A percentile compares a stretch with the other conserved stretches of the same genome.
Conservation (phyloP, 1,284 basidiomycete species). For the Wallemia mellicola region DNA sequence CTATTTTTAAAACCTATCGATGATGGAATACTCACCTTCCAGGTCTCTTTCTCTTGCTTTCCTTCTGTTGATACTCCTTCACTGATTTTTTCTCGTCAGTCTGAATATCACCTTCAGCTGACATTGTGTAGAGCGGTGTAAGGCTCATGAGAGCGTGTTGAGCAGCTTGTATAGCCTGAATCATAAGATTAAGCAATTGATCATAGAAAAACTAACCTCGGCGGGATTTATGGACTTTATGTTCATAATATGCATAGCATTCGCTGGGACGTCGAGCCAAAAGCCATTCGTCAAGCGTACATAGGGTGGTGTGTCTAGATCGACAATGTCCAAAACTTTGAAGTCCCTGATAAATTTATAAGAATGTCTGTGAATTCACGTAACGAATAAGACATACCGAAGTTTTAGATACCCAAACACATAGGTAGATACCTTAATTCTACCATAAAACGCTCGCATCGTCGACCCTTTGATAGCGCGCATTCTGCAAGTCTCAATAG, state of each 20-base stretch:
- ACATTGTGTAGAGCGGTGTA: slow-evolving; percentile 31
- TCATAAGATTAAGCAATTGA: not conserved
- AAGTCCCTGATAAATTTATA: slow-evolving; percentile 17
- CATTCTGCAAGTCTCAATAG: slow-evolving; percentile 45
- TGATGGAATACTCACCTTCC: slow-evolving; percentile 25
- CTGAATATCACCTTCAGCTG: slow-evolving; percentile 29
- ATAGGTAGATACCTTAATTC: slow-evolving; percentile 36
- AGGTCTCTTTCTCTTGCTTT: slow-evolving; percentile 37
- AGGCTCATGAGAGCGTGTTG: slow-evolving; percentile 50
- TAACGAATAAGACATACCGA: slow-evolving; percentile 5
- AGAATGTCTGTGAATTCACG: slow-evolving; percentile 6
- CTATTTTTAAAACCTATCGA: not conserved
- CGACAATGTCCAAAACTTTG: slow-evolving; percentile 43
- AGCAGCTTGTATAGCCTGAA: slow-evolving; percentile 45
- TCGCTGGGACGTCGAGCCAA: slow-evolving; percentile 52
- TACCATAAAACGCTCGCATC: slow-evolving; percentile 37
- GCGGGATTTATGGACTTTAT: slow-evolving; percentile 30
- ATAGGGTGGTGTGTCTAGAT: slow-evolving; percentile 49
- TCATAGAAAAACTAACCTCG: slow-evolving; percentile 14
- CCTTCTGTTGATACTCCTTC: slow-evolving; percentile 36
- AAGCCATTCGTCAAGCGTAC: slow-evolving; percentile 43
- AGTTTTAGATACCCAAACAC: slow-evolving; percentile 28
- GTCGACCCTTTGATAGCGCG: slow-evolving; percentile 31
- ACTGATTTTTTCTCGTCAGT: slow-evolving; percentile 54
- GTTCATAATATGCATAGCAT: slow-evolving; percentile 25